These are phyloP conservation scores for Stellera chamaejasme DNA, from an alignment of 345 rosid species.

Conservation along the genomic window DNA sequence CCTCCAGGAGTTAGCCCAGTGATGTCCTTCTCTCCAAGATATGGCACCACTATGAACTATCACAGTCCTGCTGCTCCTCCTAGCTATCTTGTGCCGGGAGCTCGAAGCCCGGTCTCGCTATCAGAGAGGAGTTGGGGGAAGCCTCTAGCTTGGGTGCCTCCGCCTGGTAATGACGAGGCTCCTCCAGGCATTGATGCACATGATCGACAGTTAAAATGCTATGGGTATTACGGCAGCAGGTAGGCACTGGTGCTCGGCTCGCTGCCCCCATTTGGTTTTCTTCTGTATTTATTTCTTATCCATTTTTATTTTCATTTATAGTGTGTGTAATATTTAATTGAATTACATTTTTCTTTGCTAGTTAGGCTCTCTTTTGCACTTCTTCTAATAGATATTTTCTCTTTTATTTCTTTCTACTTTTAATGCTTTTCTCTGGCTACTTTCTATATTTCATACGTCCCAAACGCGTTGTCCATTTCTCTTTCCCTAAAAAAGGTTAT, in stretches of 20 bases:
- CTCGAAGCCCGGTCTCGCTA: slow-evolving; percentile 19
- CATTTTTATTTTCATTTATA: no score
- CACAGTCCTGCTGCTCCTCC: slow-evolving; percentile 8
- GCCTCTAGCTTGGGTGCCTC: slow-evolving; percentile 24
- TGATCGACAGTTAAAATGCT: slow-evolving; percentile 22
- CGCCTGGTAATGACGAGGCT: slow-evolving; percentile 10
- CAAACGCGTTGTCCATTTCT: no score
- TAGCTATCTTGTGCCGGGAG: slow-evolving; percentile 11
- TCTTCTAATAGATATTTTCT: no score
- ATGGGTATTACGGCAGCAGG: slow-evolving; percentile 14
- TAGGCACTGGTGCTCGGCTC: not conserved
- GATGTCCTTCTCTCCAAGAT: slow-evolving; percentile 55
- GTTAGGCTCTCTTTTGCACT: slow-evolving; percentile 8
- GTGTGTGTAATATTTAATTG: no score
- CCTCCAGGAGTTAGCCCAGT: slow-evolving; percentile 46
- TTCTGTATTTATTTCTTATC: no score
- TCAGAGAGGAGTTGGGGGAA: slow-evolving; percentile 43
- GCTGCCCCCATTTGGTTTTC: no score
- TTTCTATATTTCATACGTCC: no score
- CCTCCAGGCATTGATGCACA: slow-evolving; percentile 10
- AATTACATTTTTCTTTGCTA: not conserved
- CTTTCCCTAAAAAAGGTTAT: no score
- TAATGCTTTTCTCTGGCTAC: not conserved
- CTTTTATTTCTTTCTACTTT: not conserved
- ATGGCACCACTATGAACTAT: slow-evolving; percentile 21